Evolutionary conservation across 176 grass and related monocot genomes (phyloP), one percentile per base, ranked within the genome.

Genomic region (Cocos nucifera): DNA sequence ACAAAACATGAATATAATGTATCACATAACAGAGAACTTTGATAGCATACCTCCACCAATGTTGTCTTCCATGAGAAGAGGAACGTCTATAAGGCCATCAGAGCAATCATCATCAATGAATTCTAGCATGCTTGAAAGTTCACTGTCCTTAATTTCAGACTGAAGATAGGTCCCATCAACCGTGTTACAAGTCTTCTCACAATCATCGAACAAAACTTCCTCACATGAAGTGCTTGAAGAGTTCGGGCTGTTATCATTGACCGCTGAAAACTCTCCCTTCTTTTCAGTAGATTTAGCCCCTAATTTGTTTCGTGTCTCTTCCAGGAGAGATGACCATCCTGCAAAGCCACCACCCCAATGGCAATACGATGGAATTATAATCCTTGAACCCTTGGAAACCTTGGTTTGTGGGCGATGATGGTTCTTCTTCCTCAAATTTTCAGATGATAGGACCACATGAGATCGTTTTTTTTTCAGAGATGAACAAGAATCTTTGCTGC

Each of bases 351-450:
- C 73, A 17, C 30, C 73, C 81, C 81, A 88, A 17, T 68, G 63
- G 64, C 76, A 82, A 79, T 85, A 98, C 75, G 93, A 71, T 67
- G 81, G 85, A 61, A 83, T 70, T 62, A 84, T 69, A 57, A 83
- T 35, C 64, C 72, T 84, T 23, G 85, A 67, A 75, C 80, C 88
- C 68, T 93, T 58, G 69, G 76, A 86, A 56, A 86, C 70, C 61
- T 83, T 83, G 29, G 82, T 84, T 30, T 88, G 64, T 69, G 87
- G 75, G 19, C 65, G 78, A 12, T 77, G 72, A 73, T 63, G 79
- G 64, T 86, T 69, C 76, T 89, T 99, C 75, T 79, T 93, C 58
- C 85, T 89, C 4, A 71, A 78, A 77, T 83, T 83, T 79, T 99
- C 85, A 61, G 86, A 88, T 75, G 76, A 62, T 78, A 86, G 88